These are phyloP conservation scores for Pythium aristosporum DNA, from an alignment of 352 stramenopile species.

Conservation along the genomic window DNA sequence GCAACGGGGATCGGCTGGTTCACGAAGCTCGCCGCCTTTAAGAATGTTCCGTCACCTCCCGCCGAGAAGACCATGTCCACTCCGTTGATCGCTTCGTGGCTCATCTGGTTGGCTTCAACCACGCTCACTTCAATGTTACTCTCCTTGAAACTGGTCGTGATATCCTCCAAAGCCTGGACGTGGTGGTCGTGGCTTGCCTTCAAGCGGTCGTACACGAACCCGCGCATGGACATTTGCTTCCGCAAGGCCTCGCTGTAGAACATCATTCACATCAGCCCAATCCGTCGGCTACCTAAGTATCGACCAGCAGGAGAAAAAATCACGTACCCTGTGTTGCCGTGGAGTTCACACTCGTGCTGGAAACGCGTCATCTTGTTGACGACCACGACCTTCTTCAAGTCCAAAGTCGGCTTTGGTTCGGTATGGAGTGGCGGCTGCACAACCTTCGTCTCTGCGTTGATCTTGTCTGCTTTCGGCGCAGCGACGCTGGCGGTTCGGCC, in stretches of 20 bases:
- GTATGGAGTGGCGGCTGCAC: conserved; percentile 42
- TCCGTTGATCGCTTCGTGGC: conserved; percentile 70
- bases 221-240: conserved; percentile 91
- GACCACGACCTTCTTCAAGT: conserved; percentile 81
- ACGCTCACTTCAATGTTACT: conserved; percentile 66
- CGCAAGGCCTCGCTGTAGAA: conserved; percentile 67
- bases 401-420: conserved; percentile 45
- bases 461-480: neutral
- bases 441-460: conserved; percentile 5
- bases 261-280: neutral
- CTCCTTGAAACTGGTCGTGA: conserved; percentile 75
- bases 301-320: neutral
- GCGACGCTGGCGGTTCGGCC: neutral
- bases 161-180: conserved; percentile 81
- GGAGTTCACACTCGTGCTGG: conserved; percentile 81
- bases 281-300: neutral
- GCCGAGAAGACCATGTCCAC: conserved; percentile 88
- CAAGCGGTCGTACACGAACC: conserved; percentile 84
- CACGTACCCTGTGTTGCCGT: conserved; percentile 75
- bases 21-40: conserved; percentile 86
- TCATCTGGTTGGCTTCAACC: conserved; percentile 78
- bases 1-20: conserved; percentile 84
- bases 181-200: conserved; percentile 88
- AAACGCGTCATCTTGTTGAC: conserved; percentile 89
- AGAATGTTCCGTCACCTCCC: conserved; percentile 83